These are phyloP conservation scores for Talaromyces rugulosus DNA, from an alignment of 2,329 filamentous ascomycete genomes.

Conservation along the genomic window DNA sequence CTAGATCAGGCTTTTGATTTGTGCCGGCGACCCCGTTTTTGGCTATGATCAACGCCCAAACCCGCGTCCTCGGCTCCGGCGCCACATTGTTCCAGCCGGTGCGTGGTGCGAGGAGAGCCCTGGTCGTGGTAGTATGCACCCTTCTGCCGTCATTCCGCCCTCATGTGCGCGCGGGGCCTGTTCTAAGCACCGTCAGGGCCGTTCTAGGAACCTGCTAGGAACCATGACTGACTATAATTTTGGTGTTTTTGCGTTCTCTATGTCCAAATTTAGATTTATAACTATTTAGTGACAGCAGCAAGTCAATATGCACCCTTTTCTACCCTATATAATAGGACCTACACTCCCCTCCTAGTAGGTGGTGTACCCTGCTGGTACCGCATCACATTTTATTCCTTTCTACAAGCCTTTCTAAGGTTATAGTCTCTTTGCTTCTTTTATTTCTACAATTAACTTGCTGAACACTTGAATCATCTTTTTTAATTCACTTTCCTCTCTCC, in stretches of 20 bases:
- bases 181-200: no score
- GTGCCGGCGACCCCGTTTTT: neutral
- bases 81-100: neutral
- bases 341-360: no score
- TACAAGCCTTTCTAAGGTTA: neutral
- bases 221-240: no score
- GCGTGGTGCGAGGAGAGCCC: neutral
- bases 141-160: neutral
- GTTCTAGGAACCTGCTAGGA: no score
- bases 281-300: no score
- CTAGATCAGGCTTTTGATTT: neutral
- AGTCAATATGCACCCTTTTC: no score
- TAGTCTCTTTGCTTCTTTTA: neutral
- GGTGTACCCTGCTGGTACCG: neutral
- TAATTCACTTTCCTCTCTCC: neutral
- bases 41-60: neutral
- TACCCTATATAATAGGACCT: no score
- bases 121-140: neutral
- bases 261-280: no score
- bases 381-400: neutral
- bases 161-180: neutral
- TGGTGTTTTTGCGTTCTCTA: no score
- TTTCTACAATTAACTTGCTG: neutral
- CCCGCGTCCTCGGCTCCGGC: neutral
- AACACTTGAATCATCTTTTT: no score